Conservation (phyloP, 768 basidiomycete species). For the Termitomyces titanicus region DNA sequence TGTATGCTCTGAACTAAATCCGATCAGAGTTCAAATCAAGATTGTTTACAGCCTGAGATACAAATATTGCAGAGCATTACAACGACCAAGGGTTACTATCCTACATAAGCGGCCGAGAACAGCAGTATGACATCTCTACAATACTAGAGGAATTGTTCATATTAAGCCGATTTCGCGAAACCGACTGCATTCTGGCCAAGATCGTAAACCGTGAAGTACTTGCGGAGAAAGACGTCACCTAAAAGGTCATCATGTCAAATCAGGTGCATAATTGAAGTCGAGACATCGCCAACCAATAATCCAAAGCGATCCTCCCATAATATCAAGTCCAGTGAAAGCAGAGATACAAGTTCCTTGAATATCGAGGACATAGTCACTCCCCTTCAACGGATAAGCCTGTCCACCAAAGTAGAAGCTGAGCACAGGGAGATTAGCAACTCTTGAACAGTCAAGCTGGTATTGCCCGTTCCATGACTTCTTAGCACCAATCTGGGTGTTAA, state of each 20-base stretch:
- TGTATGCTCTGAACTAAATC: not conserved
- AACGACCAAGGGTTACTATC: not conserved
- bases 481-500: conserved; percentile 94
- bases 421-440: conserved; percentile 79
- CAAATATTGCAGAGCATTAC: not conserved
- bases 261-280: not conserved
- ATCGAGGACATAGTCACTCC: conserved; percentile 85
- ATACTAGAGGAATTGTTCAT: not conserved
- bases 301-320: conserved; percentile 83
- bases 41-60: too few relatives aligned
- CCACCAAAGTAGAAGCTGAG: conserved; percentile 82
- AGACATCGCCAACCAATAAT: conserved; percentile 64
- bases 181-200: conserved; percentile 76
- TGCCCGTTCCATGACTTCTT: conserved; percentile 96
- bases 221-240: conserved; percentile 91
- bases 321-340: conserved; percentile 88
- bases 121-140: not conserved
- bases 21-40: not conserved
- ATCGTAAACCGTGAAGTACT: conserved; percentile 90
- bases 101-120: not conserved
- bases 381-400: conserved; percentile 74
- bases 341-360: conserved; percentile 93
- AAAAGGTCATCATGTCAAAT: conserved; percentile 1
- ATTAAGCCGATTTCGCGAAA: conserved; percentile 54
- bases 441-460: conserved; percentile 86